Conservation (phyloP, 163 green algal species). For the Scenedesmus sp. region DNA sequence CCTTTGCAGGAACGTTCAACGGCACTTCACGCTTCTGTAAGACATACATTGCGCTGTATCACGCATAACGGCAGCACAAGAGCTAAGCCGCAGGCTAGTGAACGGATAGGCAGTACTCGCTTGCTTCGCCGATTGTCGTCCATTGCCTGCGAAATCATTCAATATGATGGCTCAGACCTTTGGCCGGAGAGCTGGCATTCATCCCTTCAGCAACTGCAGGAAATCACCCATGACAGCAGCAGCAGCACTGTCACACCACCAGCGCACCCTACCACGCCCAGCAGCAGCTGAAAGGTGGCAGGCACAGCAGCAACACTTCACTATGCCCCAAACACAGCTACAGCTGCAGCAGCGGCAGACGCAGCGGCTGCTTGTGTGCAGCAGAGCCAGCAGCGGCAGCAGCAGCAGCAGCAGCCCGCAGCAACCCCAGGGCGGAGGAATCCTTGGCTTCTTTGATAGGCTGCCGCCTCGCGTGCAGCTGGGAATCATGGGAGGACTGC, state of each 20-base stretch:
- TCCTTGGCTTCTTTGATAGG: constrained; percentile 16
- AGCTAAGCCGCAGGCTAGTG: background rate
- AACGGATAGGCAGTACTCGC: background rate
- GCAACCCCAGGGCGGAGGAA: background rate
- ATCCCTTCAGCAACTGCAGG: background rate
- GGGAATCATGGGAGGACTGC: constrained; percentile 5
- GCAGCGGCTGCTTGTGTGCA: constrained; percentile 5
- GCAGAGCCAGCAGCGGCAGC: constrained; percentile 2
- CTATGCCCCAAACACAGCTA: background rate
- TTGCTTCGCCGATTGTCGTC: background rate
- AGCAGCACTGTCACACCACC: background rate
- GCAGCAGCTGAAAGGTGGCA: background rate
- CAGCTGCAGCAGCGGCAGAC: background rate
- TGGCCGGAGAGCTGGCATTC: background rate
- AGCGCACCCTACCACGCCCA: background rate
- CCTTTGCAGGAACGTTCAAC: background rate
- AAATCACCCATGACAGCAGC: background rate
- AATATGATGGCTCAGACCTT: background rate
- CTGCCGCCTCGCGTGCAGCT: constrained; percentile 23
- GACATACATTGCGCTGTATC: background rate
- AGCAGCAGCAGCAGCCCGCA: constrained; percentile 31
- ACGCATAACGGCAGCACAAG: background rate
- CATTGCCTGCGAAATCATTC: background rate
- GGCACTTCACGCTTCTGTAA: background rate
- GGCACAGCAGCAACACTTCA: background rate